Percentiles rank a stretch among this genome's conserved stretches.
Evolutionary conservation across 306 rosid species (phyloP).

Genomic region (Vigna trinervia): DNA sequence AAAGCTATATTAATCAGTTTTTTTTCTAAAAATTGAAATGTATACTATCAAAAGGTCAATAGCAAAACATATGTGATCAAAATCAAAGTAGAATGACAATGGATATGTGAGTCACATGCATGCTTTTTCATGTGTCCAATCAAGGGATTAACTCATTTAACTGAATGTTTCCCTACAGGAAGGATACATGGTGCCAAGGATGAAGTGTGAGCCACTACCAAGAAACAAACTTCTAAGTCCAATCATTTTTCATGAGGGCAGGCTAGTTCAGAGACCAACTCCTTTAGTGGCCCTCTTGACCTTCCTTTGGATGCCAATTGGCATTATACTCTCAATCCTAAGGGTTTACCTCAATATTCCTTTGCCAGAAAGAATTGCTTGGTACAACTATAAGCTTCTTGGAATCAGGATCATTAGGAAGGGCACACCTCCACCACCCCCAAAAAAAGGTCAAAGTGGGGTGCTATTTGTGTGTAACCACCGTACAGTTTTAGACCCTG

Average conservation of each 20-base stretch:
- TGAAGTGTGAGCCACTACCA: constrained; percentile 63
- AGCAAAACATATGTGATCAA: not conserved
- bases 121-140: not conserved
- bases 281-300: constrained; percentile 70
- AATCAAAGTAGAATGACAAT: not conserved
- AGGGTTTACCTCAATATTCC: constrained; percentile 80
- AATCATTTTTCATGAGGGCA: constrained; percentile 88
- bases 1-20: too few species aligned
- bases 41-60: too few species aligned
- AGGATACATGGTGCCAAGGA: constrained; percentile 76
- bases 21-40: too few species aligned
- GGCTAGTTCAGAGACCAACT: constrained; percentile 85
- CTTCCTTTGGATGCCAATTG: constrained; percentile 87
- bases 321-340: constrained; percentile 66
- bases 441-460: constrained; percentile 74
- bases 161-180: constrained; percentile 56
- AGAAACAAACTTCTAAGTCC: constrained; percentile 84
- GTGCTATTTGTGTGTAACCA: constrained; percentile 88
- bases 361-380: constrained; percentile 70
- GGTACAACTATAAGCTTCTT: constrained; percentile 69
- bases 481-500: constrained; percentile 83
- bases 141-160: not conserved
- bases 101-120: not conserved
- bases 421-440: constrained; percentile 90
- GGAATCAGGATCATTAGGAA: constrained; percentile 70